phyloP scores from a whole-genome alignment of 805 yeast genomes.

The Nakazawaea ernobii region DNA sequence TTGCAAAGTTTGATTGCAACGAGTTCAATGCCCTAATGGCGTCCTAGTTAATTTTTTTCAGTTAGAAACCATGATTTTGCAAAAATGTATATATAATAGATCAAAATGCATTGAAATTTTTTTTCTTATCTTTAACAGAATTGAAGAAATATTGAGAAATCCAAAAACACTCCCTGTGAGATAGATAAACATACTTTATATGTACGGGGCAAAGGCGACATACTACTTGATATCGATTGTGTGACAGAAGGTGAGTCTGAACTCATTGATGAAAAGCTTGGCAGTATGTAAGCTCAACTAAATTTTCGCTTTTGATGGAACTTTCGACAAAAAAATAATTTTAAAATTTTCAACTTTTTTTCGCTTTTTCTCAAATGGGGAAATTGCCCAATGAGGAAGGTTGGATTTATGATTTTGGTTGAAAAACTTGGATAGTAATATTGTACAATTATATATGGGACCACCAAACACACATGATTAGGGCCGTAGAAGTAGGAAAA shows the following conservation, averaged over 20 bases:
- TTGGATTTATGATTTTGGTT: no score
- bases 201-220: neutral
- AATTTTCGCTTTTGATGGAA: no score
- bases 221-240: neutral
- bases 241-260: neutral
- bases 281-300: neutral
- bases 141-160: neutral
- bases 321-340: no score
- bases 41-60: slow-evolving; percentile 36
- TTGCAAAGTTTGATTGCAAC: slow-evolving; percentile 86
- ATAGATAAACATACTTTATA: slow-evolving; percentile 5
- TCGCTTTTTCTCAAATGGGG: no score
- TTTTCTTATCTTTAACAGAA: neutral
- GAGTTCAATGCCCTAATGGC: slow-evolving; percentile 83
- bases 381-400: no score
- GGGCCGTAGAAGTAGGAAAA: slow-evolving; percentile 7
- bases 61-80: neutral
- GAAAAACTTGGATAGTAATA: no score
- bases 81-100: no score
- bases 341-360: no score
- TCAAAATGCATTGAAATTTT: neutral
- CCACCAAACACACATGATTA: neutral
- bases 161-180: neutral
- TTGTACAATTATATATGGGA: neutral
- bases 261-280: slow-evolving; percentile 1